Conservation (phyloP, 2,329 filamentous ascomycete genomes). For the Pezicula radicicola region DNA sequence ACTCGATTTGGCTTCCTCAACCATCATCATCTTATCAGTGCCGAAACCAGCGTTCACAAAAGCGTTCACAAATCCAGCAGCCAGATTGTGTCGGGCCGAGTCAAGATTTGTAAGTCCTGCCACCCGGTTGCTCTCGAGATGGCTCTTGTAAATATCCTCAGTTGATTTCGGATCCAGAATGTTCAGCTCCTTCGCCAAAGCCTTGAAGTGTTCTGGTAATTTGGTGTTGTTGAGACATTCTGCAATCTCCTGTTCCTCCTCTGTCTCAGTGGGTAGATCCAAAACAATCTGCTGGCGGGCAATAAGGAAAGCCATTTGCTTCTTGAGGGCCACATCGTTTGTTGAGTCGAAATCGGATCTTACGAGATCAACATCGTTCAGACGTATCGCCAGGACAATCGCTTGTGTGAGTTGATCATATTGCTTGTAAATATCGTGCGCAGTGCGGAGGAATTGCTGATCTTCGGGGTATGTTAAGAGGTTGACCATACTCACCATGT, state of each 20-base stretch:
- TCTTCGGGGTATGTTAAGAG: slow-evolving; percentile 97
- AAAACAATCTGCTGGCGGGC: slow-evolving; percentile 87
- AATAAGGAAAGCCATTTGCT: slow-evolving; percentile 91
- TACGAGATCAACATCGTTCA: slow-evolving; percentile 86
- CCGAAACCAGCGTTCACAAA: slow-evolving; percentile 96
- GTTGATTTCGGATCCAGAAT: slow-evolving; percentile 95
- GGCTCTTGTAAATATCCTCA: slow-evolving; percentile 99
- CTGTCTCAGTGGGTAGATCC: slow-evolving; percentile 58
- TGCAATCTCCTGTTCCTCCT: slow-evolving; percentile 70
- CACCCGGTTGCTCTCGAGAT: slow-evolving; percentile 91
- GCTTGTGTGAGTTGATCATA: slow-evolving; percentile 94
- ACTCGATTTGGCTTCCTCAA: slow-evolving; percentile 80
- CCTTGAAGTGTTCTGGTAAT: slow-evolving; percentile 89
- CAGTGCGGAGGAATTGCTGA: slow-evolving; percentile 88
- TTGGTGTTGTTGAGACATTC: slow-evolving; percentile 87
- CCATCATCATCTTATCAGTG: slow-evolving; percentile 96
- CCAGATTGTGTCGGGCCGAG: slow-evolving; percentile 92
- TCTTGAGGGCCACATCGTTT: slow-evolving; percentile 77
- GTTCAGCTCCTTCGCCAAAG: slow-evolving; percentile 91
- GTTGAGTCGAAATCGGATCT: slow-evolving; percentile 77
- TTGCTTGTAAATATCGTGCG: slow-evolving; percentile 88
- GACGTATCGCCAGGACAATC: slow-evolving; percentile 86
- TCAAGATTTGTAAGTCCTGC: slow-evolving; percentile 92
- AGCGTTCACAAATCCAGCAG: slow-evolving; percentile 92
- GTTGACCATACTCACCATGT: slow-evolving; percentile 99